Base-by-base conservation (phyloP, 768 basidiomycete genomes). In the Tulasnella sp. region DNA sequence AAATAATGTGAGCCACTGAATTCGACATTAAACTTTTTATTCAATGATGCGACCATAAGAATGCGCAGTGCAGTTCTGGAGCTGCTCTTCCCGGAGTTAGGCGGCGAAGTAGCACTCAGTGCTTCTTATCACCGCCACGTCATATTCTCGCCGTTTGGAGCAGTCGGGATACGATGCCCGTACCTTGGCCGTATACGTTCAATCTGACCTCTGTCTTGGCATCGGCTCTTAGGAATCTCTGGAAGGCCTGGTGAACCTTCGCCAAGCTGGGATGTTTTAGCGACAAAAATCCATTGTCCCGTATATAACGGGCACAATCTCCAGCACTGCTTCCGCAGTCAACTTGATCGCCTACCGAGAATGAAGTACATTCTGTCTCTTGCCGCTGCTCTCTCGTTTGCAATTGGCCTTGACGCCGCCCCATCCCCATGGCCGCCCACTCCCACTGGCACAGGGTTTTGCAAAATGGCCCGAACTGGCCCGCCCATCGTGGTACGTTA, bases 401-500 rank as follows among this genome's bases (percentile, higher is more conserved):
- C 29, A 9, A 9, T 67, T 4, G 57, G 57, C 18, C n/a, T 61
- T 32, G 11, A 26, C 9, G 61, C 61, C 11, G n/a, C 61, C 5
- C 29, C 61, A 6, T 29, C 26, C 5, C 61, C 61, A 67, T 67
- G 61, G 61, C 71, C 71, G 20, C 71, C 71, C 3, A 29, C 46
- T 7, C 71, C 71, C 5, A 13, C 39, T 20, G n/a, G 16, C n/a
- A 73, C 71, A 6, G 23, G 29, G 11, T 40, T 39, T 18, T 73
- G 71, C 20, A 48, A 73, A n/a, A 15, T 73, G 37, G 26, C 23
- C 11, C n/a, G 26, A 26, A 48, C 5, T 23, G 71, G 71, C 0
- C 71, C 71, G 26, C 71, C 71, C 4, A 73, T 73, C 6, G 71
- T 42, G 32, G 70, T 72, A 72, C 10, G 70, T 40, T 40, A 40